Evolutionary conservation across 139 green algal genomes (phyloP).

Genomic region (Picochlorum sp.): DNA sequence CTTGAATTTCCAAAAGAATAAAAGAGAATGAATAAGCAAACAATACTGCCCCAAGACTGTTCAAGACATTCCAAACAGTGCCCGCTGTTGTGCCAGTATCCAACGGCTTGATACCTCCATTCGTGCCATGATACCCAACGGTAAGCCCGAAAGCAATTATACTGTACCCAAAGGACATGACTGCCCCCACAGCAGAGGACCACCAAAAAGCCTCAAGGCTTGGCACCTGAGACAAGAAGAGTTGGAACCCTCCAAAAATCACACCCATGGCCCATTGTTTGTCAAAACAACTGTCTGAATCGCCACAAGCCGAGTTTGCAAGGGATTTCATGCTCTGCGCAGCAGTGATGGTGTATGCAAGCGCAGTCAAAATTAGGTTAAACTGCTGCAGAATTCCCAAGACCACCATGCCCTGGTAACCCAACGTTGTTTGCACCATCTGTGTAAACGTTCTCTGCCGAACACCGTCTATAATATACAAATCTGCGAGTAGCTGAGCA

Average conservation of each 20-base stretch:
- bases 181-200: slow-evolving; percentile 23
- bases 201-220: slow-evolving; percentile 30
- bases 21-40: slow-evolving; percentile 22
- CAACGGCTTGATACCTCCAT: slow-evolving; percentile 6
- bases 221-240: slow-evolving; percentile 13
- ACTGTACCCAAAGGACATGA: slow-evolving; percentile 32
- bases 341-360: slow-evolving; percentile 34
- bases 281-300: slow-evolving; percentile 2
- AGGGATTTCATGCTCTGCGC: slow-evolving; percentile 15
- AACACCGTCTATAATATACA: slow-evolving; percentile 18
- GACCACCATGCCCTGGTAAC: not conserved
- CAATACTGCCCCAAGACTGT: slow-evolving; percentile 7
- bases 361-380: slow-evolving; percentile 30
- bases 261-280: slow-evolving; percentile 10
- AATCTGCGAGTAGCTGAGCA: slow-evolving; percentile 18
- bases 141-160: slow-evolving; percentile 19
- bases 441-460: not conserved
- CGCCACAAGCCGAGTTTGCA: slow-evolving; percentile 1
- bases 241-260: slow-evolving; percentile 5
- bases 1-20: slow-evolving; percentile 23
- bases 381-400: slow-evolving; percentile 26
- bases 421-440: slow-evolving; percentile 11
- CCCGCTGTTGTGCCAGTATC: not conserved
- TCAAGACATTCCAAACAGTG: slow-evolving; percentile 13
- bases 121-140: slow-evolving; percentile 3